These are phyloP conservation scores for Phytopythium oedochilum DNA, from an alignment of 352 stramenopile species.

Conservation along the genomic window DNA sequence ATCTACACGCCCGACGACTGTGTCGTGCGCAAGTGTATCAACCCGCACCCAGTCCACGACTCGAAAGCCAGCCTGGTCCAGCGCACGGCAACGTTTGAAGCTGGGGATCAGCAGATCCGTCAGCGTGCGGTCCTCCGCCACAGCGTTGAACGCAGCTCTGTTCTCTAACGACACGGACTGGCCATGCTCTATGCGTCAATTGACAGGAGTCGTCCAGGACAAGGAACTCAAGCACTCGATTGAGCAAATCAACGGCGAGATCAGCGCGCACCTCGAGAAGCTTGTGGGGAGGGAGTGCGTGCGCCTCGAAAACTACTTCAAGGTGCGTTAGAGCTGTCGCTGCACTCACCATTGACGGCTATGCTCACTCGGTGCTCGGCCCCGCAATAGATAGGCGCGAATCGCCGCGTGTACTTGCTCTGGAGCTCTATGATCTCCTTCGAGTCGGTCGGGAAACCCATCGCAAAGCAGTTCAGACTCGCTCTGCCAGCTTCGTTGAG, in stretches of 20 bases:
- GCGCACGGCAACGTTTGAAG: conserved; percentile 62
- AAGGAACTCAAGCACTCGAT: conserved; percentile 39
- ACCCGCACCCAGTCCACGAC: conserved; percentile 41
- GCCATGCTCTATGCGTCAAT: not conserved
- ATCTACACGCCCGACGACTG: conserved; percentile 62
- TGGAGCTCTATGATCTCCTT: conserved; percentile 71
- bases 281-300: conserved; percentile 59
- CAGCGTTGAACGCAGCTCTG: not conserved
- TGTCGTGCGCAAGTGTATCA: conserved; percentile 59
- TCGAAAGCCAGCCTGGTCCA: conserved; percentile 23
- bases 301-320: conserved; percentile 62
- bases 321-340: conserved; percentile 22
- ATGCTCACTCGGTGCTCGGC: not conserved
- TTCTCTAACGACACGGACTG: not conserved
- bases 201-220: conserved; percentile 43
- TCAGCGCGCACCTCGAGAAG: conserved; percentile 48
- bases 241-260: conserved; percentile 52
- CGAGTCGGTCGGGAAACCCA: conserved; percentile 30
- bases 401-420: conserved; percentile 63
- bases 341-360: not conserved
- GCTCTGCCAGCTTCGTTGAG: conserved; percentile 14
- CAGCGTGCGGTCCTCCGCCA: conserved; percentile 21
- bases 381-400: conserved; percentile 35
- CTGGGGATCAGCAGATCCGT: conserved; percentile 31
- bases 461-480: conserved; percentile 41